Conservation (phyloP, 306 rosid genomes). For the Cicer chorassanicum region DNA sequence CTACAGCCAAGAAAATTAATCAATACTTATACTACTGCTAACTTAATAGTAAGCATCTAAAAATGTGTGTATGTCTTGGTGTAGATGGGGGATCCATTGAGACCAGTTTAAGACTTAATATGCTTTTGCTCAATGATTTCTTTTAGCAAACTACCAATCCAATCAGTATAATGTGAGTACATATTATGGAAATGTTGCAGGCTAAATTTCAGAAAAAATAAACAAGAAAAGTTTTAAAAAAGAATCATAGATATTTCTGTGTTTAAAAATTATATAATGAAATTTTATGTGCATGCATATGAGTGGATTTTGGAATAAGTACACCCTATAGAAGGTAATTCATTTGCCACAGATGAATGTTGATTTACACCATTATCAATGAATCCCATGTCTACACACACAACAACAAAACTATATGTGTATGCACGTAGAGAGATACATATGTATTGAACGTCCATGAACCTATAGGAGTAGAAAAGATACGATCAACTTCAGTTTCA, state of each 20-base stretch:
- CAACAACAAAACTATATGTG: not conserved
- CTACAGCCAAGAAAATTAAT: slow-evolving; percentile 55
- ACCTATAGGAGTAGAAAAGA: slow-evolving; percentile 97
- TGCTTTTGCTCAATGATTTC: slow-evolving; percentile 16
- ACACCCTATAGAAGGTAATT: slow-evolving; percentile 15
- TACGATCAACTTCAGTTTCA: slow-evolving; percentile 91
- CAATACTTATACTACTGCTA: slow-evolving; percentile 45
- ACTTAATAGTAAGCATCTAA: slow-evolving; percentile 34
- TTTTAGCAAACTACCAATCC: slow-evolving; percentile 30
- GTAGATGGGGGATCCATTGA: slow-evolving; percentile 19
- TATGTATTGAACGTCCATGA: slow-evolving; percentile 35
- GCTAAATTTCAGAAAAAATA: slow-evolving; percentile 23
- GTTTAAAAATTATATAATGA: not conserved
- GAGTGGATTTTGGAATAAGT: slow-evolving; percentile 18
- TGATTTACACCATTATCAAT: slow-evolving; percentile 19
- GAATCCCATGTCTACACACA: slow-evolving; percentile 28
- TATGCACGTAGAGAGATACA: not conserved
- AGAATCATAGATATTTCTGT: slow-evolving; percentile 29
- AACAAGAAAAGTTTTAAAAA: not conserved
- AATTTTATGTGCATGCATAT: not conserved
- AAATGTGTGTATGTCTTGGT: not conserved
- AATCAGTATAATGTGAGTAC: slow-evolving; percentile 21
- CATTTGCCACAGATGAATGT: slow-evolving; percentile 18
- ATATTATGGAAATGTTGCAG: slow-evolving; percentile 14
- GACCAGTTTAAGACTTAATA: not conserved